These are phyloP conservation scores for Trypanosoma lewisi DNA, from an alignment of 208 protist species.

Conservation along the genomic window DNA sequence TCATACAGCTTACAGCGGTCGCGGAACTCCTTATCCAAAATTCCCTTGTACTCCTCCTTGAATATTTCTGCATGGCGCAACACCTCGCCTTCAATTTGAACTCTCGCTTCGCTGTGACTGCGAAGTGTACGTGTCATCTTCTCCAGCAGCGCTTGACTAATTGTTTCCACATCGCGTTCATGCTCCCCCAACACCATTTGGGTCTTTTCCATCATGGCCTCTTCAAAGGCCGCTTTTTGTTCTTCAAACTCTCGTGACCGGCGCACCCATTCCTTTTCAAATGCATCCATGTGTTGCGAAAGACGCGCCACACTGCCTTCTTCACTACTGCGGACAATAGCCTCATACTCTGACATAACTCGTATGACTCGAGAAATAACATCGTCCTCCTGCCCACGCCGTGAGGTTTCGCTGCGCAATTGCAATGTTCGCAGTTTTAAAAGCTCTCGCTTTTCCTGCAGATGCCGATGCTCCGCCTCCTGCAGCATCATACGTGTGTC, in stretches of 20 bases:
- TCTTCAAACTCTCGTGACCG: conserved; percentile 35
- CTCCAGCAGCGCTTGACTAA: conserved; percentile 36
- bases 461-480: conserved; percentile 32
- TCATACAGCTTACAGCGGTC: conserved; percentile 35
- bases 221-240: conserved; percentile 31
- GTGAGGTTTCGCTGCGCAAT: conserved; percentile 25
- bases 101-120: conserved; percentile 17
- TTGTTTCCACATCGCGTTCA: conserved; percentile 28
- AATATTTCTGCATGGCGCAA: conserved; percentile 32
- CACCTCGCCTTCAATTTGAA: conserved; percentile 30
- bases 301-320: conserved; percentile 30
- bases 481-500: conserved; percentile 30
- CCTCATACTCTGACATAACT: conserved; percentile 37
- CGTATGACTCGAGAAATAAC: conserved; percentile 36
- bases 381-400: conserved; percentile 30
- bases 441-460: conserved; percentile 35
- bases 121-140: conserved; percentile 28
- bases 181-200: conserved; percentile 25
- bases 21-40: conserved; percentile 35
- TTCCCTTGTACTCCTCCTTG: conserved; percentile 35
- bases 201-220: conserved; percentile 23
- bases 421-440: conserved; percentile 29
- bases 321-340: conserved; percentile 29
- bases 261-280: conserved; percentile 34
- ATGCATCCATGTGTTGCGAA: conserved; percentile 32